Conservation (phyloP, 2,329 filamentous ascomycete species). For the Exophiala sp. region DNA sequence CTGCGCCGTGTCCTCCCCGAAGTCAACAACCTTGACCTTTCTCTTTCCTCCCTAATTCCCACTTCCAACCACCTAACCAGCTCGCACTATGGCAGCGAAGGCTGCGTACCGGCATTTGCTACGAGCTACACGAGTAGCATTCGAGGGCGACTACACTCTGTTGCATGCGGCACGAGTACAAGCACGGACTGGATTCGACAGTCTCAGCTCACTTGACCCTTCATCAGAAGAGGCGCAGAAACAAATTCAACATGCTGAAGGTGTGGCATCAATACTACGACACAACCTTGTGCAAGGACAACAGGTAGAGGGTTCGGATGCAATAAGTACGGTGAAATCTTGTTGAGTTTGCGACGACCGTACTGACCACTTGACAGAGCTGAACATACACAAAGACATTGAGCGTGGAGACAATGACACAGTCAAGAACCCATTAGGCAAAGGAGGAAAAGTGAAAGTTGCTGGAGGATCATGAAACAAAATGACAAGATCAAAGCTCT, state of each 20-base stretch:
- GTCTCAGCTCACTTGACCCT: slow-evolving; percentile 58
- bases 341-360: not conserved
- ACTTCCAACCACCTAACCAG: too few species aligned
- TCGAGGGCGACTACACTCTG: slow-evolving; percentile 69
- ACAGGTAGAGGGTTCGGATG: slow-evolving; percentile 40
- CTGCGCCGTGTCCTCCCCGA: too few species aligned
- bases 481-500: not conserved
- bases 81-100: not conserved
- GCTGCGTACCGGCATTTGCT: slow-evolving; percentile 76
- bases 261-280: slow-evolving; percentile 73
- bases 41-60: not conserved
- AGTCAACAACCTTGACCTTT: too few species aligned
- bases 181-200: slow-evolving; percentile 71
- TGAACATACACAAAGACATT: slow-evolving; percentile 85
- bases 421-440: slow-evolving; percentile 54
- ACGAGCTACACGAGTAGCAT: slow-evolving; percentile 77
- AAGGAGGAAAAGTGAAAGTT: slow-evolving; percentile 24
- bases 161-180: slow-evolving; percentile 68
- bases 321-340: slow-evolving; percentile 16
- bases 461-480: slow-evolving; percentile 35
- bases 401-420: slow-evolving; percentile 92
- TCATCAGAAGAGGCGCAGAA: slow-evolving; percentile 58
- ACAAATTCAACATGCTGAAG: slow-evolving; percentile 73
- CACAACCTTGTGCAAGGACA: slow-evolving; percentile 87
- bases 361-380: slow-evolving; percentile 50